Conservation (phyloP, 352 stramenopile genomes). For the Pythium utonaiense region DNA sequence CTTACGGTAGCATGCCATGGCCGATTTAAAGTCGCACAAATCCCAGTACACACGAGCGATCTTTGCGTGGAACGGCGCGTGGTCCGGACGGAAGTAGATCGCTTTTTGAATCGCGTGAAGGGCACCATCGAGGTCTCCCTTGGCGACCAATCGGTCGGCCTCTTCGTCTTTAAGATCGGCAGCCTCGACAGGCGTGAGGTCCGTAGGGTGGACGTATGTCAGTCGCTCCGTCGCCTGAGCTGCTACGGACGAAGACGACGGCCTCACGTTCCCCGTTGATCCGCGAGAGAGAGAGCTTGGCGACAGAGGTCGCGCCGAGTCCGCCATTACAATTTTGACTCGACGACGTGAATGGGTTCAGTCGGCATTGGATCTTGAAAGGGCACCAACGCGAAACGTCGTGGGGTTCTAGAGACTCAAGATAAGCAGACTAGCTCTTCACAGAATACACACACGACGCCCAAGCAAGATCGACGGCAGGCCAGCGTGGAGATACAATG, state of each 20-base stretch:
- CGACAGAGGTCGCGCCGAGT: not conserved
- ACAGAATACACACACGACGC: too few species aligned
- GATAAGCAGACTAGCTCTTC: too few species aligned
- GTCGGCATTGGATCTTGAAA: not conserved
- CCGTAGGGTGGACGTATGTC: constrained; percentile 18
- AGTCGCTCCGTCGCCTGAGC: constrained; percentile 1
- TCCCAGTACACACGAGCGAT: constrained; percentile 68
- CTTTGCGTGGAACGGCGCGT: constrained; percentile 53
- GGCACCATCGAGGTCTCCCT: constrained; percentile 39
- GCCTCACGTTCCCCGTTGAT: constrained; percentile 4
- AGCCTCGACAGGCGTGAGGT: constrained; percentile 50
- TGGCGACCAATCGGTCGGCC: constrained; percentile 32
- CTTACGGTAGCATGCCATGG: constrained; percentile 78
- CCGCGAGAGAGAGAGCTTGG: not conserved
- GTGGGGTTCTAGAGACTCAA: not conserved
- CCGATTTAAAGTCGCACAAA: constrained; percentile 74
- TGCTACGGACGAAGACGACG: not conserved
- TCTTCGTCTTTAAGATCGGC: constrained; percentile 45
- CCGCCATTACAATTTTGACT: not conserved
- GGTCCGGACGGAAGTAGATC: constrained; percentile 64
- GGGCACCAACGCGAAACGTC: not conserved
- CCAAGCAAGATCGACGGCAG: too few species aligned
- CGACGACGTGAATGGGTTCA: constrained; percentile 1
- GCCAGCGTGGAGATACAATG: constrained; percentile 36
- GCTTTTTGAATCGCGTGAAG: constrained; percentile 67